Evolutionary conservation across 305 asterid genomes (phyloP), one percentile per base, ranked within the genome.

Genomic region (Fraxinus greggii): DNA sequence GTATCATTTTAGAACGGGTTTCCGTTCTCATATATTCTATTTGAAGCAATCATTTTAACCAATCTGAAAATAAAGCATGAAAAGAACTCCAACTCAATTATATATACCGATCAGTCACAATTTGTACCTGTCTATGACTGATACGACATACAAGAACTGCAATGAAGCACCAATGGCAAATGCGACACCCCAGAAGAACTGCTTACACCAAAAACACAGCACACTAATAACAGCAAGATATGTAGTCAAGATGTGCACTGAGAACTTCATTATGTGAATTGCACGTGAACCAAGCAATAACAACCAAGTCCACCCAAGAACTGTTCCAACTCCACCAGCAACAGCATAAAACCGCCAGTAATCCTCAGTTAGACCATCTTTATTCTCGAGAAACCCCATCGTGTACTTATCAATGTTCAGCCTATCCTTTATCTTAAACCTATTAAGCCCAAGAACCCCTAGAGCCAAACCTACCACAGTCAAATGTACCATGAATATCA

Each of bases 211-310:
- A 83, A 94, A 96, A 83, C 97, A 94, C 80, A 96, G 84, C 77
- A 96, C 97, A 83, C 99, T 93, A 77, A 93, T 85, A 79, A 94
- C 97, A 63, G 98, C 99, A 85, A 96, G 98, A 89, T 94, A 96
- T 21, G 99, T 94, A 69, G 99, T 93, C 91, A 96, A 88, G 65
- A 94, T 83, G 79, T 96, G 99, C 80, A 96, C 97, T 0, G 98
- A 90, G 79, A 96, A 86, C 86, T 93, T 96, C 97, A 96, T 91
- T 89, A 96, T 91, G 84, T 87, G 93, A 87, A 78, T 90, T 35
- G 92, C 97, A 38, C 86, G 89, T 63, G 98, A 92, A 84, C 98
- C 97, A 17, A 96, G 95, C 54, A 96, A 84, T 80, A 95, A 85
- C 89, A 94, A 85, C 98, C 98, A 96, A 84, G 87, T 81, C 93